Percentiles rank a stretch among this genome's conserved stretches.
These are phyloP conservation scores for Boletus fagicola DNA, from an alignment of 768 basidiomycete genomes.

Conservation along the genomic window DNA sequence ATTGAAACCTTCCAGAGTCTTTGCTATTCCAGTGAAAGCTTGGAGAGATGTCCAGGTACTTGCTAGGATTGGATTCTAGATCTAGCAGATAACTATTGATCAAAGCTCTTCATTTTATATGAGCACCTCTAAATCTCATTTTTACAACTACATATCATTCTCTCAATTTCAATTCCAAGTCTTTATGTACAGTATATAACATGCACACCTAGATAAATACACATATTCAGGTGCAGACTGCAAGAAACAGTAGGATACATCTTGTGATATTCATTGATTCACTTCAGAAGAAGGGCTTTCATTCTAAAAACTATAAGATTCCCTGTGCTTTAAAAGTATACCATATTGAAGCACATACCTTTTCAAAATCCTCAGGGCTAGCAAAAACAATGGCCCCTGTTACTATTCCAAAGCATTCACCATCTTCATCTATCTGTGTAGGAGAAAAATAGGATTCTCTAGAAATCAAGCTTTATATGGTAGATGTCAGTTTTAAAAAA, in stretches of 20 bases:
- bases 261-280: not conserved
- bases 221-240: no score
- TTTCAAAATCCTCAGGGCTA: not conserved
- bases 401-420: not conserved
- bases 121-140: not conserved
- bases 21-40: not conserved
- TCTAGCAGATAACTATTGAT: not conserved
- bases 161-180: not conserved
- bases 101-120: not conserved
- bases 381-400: slow-evolving; percentile 9
- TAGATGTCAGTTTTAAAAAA: not conserved
- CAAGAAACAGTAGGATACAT: not conserved
- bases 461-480: slow-evolving; percentile 21
- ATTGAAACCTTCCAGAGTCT: no score
- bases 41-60: not conserved
- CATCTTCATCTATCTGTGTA: not conserved
- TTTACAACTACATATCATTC: not conserved
- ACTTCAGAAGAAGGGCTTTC: not conserved
- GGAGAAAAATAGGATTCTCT: slow-evolving; percentile 28
- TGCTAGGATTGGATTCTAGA: not conserved
- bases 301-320: slow-evolving; percentile 2
- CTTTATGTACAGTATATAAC: not conserved
- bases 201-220: no score
- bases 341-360: slow-evolving; percentile 1
- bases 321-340: not conserved